These are phyloP conservation scores for Xylariaceae sp. DNA, from an alignment of 2,329 filamentous ascomycete genomes.

Conservation along the genomic window DNA sequence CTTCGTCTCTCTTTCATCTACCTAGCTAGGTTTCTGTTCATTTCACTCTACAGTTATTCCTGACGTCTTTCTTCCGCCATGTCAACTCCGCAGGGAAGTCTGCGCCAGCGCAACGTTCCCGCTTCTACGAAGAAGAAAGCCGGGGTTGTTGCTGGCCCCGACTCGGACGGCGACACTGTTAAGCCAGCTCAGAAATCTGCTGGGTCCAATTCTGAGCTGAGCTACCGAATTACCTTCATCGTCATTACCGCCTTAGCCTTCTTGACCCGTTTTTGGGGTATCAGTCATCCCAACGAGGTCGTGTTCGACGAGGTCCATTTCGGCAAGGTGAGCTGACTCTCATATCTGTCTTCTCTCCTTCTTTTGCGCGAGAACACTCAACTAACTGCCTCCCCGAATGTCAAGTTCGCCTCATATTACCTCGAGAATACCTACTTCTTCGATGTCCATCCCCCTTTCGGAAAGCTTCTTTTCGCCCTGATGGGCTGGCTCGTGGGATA, in stretches of 20 bases:
- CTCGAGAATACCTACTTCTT: slow-evolving; percentile 98
- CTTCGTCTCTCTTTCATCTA: neutral
- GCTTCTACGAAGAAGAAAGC: slow-evolving; percentile 49
- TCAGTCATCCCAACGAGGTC: slow-evolving; percentile 91
- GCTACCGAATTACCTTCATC: slow-evolving; percentile 74
- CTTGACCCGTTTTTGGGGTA: slow-evolving; percentile 90
- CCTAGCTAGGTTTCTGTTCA: slow-evolving; percentile 1
- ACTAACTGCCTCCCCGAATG: slow-evolving; percentile 15
- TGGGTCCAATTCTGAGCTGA: slow-evolving; percentile 60
- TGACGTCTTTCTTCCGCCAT: slow-evolving; percentile 30
- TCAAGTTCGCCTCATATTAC: slow-evolving; percentile 72
- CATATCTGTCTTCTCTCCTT: neutral
- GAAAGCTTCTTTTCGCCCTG: slow-evolving; percentile 94
- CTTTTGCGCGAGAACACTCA: neutral
- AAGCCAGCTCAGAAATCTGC: slow-evolving; percentile 38
- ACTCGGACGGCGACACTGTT: slow-evolving; percentile 50
- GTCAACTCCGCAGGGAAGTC: slow-evolving; percentile 51
- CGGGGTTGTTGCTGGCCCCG: slow-evolving; percentile 37
- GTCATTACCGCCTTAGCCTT: slow-evolving; percentile 83
- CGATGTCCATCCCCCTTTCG: slow-evolving; percentile 97
- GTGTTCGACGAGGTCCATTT: slow-evolving; percentile 99
- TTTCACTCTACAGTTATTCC: slow-evolving; percentile 2
- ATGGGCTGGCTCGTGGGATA: slow-evolving; percentile 98
- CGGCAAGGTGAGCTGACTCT: slow-evolving; percentile 70
- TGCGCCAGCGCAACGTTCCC: slow-evolving; percentile 56